Conservation (phyloP, 495 filamentous ascomycete species). For the Penicillium taxi region DNA sequence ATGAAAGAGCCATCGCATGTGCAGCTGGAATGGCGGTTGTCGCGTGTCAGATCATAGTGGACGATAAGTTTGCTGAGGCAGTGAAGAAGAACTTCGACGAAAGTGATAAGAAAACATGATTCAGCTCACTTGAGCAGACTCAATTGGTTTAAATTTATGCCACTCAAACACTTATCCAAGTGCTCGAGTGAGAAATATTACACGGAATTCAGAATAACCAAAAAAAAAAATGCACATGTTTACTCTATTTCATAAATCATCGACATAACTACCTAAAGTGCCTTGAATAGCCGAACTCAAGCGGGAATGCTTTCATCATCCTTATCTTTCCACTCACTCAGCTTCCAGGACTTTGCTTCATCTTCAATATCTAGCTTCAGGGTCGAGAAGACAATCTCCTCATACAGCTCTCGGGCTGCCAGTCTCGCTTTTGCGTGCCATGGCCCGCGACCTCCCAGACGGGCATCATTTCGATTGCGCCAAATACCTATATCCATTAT, state of each 20-base stretch:
- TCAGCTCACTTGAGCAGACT: too few relatives aligned
- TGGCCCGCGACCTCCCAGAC: constrained; percentile 55
- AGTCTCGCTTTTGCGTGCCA: constrained; percentile 39
- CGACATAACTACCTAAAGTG: too few relatives aligned
- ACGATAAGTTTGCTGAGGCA: constrained; percentile 30
- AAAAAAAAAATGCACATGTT: background rate
- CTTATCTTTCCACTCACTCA: constrained; percentile 48
- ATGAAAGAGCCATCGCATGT: constrained; percentile 39
- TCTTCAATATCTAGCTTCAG: constrained; percentile 53
- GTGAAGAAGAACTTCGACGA: constrained; percentile 22
- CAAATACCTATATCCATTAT: constrained; percentile 47
- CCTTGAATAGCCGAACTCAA: too few relatives aligned
- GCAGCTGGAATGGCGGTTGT: constrained; percentile 52
- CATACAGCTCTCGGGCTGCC: constrained; percentile 31
- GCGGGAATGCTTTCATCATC: too few relatives aligned
- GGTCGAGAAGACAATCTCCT: constrained; percentile 53
- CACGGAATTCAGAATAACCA: background rate
- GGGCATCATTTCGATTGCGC: constrained; percentile 62
- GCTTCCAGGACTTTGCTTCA: constrained; percentile 47
- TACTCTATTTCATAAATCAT: too few relatives aligned
- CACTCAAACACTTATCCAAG: too few relatives aligned
- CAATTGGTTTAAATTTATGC: background rate
- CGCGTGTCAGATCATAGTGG: constrained; percentile 41
- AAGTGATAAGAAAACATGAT: constrained; percentile 7
- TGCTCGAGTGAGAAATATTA: background rate